A percentile compares a stretch with the other conserved stretches of the same genome.
Evolutionary conservation across 2,329 filamentous ascomycete genomes (phyloP).

Genomic region (Penicillium griseofulvum): DNA sequence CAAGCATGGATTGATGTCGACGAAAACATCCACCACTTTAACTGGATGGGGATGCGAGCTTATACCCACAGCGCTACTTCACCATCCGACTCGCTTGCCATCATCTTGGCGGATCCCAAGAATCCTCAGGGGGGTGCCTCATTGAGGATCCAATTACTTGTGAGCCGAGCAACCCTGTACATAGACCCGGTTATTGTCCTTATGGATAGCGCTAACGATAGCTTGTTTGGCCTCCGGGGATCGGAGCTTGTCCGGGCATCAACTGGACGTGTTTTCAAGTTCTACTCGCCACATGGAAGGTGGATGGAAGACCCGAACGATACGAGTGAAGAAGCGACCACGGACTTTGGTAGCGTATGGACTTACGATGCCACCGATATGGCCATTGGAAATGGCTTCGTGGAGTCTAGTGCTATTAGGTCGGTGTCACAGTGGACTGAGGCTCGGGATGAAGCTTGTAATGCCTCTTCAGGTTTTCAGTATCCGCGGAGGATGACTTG

Average conservation of each 20-base stretch:
- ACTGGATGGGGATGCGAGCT: slow-evolving; percentile 20
- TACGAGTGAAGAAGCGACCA: neutral
- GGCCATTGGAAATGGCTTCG: slow-evolving; percentile 18
- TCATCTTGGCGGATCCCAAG: slow-evolving; percentile 19
- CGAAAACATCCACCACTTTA: slow-evolving; percentile 24
- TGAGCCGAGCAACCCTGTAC: slow-evolving; percentile 14
- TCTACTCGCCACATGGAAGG: slow-evolving; percentile 24
- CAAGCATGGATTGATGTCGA: neutral
- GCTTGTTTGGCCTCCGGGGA: slow-evolving; percentile 3
- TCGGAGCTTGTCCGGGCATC: slow-evolving; percentile 12
- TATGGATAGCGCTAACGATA: neutral
- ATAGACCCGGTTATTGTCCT: slow-evolving; percentile 25
- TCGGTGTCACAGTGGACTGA: neutral
- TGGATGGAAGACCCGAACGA: slow-evolving; percentile 15
- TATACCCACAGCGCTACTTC: slow-evolving; percentile 17
- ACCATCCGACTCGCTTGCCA: slow-evolving; percentile 22
- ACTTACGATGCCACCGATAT: neutral
- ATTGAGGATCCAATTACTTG: slow-evolving; percentile 11
- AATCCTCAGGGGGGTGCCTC: neutral
- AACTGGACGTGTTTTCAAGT: slow-evolving; percentile 17
- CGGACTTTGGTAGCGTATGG: slow-evolving; percentile 12
- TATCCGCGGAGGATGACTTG: neutral
- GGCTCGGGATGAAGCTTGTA: neutral
- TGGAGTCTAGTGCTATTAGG: neutral
- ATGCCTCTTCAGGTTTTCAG: neutral